phyloP scores from a whole-genome alignment of 1,139 yeast genomes.

The Zygosaccharomyces pseudobailii region DNA sequence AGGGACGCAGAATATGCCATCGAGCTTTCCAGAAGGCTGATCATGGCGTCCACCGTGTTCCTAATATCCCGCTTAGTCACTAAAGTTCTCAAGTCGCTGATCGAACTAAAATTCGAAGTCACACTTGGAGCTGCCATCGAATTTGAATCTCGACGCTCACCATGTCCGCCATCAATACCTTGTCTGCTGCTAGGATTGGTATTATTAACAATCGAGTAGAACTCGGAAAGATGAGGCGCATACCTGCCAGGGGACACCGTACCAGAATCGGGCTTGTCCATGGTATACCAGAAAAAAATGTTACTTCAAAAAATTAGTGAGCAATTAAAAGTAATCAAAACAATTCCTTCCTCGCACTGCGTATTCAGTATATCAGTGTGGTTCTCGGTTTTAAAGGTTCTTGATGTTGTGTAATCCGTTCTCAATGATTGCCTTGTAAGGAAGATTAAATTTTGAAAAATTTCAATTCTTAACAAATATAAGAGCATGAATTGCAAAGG shows the following conservation, averaged over 20 bases:
- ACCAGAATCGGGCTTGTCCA: constrained; percentile 9
- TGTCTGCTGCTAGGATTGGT: constrained; percentile 10
- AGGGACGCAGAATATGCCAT: constrained; percentile 49
- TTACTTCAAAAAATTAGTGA: background rate
- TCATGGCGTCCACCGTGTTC: constrained; percentile 45
- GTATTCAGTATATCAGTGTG: background rate
- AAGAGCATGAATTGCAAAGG: background rate
- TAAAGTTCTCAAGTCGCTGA: constrained; percentile 51
- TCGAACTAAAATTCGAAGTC: constrained; percentile 25
- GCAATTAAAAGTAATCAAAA: background rate
- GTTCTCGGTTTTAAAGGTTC: constrained; percentile 1
- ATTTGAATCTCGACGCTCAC: constrained; percentile 7
- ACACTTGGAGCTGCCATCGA: constrained; percentile 24
- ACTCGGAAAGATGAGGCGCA: constrained; percentile 34
- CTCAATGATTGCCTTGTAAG: background rate
- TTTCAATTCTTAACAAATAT: background rate
- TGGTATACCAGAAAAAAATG: background rate
- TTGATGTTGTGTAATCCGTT: background rate
- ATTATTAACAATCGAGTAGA: constrained; percentile 29
- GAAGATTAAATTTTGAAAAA: background rate
- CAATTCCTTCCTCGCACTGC: background rate
- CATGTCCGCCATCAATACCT: constrained; percentile 1
- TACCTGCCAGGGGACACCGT: constrained; percentile 24
- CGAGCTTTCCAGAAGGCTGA: constrained; percentile 48
- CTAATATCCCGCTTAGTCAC: constrained; percentile 56